Percentiles rank a stretch among this genome's conserved stretches.
Conservation (phyloP, 768 basidiomycete species). For the Boletus subparvulus region DNA sequence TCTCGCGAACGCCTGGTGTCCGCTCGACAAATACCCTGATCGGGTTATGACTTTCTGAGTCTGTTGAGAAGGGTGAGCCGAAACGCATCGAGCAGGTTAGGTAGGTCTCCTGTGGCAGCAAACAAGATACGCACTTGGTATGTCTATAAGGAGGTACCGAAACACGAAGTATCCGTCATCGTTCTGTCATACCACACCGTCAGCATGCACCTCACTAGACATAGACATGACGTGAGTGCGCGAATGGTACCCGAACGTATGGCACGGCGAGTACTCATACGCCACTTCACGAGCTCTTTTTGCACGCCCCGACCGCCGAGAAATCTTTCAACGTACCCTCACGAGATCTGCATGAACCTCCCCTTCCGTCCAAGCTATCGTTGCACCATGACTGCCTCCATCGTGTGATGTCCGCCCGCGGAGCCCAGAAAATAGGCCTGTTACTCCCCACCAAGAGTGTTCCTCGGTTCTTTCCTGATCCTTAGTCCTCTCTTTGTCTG, state of each 20-base stretch:
- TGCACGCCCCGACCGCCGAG: background rate
- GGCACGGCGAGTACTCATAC: background rate
- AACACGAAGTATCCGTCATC: slow-evolving; percentile 76
- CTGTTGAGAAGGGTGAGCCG: slow-evolving; percentile 35
- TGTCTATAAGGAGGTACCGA: slow-evolving; percentile 74
- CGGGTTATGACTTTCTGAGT: slow-evolving; percentile 59
- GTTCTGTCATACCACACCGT: slow-evolving; percentile 46
- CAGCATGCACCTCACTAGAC: slow-evolving; percentile 6
- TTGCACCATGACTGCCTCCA: slow-evolving; percentile 35
- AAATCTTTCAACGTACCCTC: slow-evolving; percentile 47
- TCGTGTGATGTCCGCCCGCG: slow-evolving; percentile 39
- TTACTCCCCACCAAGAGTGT: slow-evolving; percentile 50
- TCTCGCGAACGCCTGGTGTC: slow-evolving; percentile 62
- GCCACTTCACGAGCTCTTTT: background rate
- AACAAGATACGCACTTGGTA: slow-evolving; percentile 60
- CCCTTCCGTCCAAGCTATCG: slow-evolving; percentile 62
- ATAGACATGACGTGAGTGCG: slow-evolving; percentile 2
- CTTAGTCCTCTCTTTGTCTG: slow-evolving; percentile 30
- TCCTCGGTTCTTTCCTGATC: slow-evolving; percentile 32
- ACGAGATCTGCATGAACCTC: slow-evolving; percentile 81
- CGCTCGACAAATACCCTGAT: slow-evolving; percentile 71
- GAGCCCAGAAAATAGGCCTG: slow-evolving; percentile 70
- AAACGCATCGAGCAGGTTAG: slow-evolving; percentile 1
- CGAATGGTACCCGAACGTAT: background rate
- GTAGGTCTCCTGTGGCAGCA: slow-evolving; percentile 13